Conservation (phyloP, 73 alveolate species). For the Durusdinium trenchii region DNA sequence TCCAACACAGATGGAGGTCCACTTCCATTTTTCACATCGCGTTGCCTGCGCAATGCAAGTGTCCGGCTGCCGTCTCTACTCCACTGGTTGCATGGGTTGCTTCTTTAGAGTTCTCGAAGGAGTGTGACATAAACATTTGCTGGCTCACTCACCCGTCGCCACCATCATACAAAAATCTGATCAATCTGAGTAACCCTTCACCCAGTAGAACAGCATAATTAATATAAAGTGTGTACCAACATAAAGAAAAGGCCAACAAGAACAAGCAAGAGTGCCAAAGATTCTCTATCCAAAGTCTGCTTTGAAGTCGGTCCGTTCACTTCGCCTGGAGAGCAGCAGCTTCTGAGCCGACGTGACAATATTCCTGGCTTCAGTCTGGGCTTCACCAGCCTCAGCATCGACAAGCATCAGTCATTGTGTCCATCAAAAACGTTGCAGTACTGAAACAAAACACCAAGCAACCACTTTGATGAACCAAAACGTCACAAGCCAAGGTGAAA, state of each 20-base stretch:
- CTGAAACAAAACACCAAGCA: no score
- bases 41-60: conserved; percentile 5
- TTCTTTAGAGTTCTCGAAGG: no score
- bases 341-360: conserved; percentile 53
- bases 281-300: no score
- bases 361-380: conserved; percentile 15
- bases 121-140: neutral
- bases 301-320: no score
- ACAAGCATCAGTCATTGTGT: no score
- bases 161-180: neutral
- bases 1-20: conserved; percentile 46
- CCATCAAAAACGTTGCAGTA: no score
- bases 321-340: conserved; percentile 65
- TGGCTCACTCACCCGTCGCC: neutral
- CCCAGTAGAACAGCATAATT: neutral
- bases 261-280: no score
- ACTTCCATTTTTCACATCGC: conserved; percentile 55
- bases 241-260: no score
- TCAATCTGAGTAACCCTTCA: neutral
- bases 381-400: neutral
- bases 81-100: no score
- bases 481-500: no score
- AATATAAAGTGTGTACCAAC: neutral
- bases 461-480: no score
- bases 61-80: no score